Conservation (phyloP, 331 rosid genomes). For the Ulmus americana region DNA sequence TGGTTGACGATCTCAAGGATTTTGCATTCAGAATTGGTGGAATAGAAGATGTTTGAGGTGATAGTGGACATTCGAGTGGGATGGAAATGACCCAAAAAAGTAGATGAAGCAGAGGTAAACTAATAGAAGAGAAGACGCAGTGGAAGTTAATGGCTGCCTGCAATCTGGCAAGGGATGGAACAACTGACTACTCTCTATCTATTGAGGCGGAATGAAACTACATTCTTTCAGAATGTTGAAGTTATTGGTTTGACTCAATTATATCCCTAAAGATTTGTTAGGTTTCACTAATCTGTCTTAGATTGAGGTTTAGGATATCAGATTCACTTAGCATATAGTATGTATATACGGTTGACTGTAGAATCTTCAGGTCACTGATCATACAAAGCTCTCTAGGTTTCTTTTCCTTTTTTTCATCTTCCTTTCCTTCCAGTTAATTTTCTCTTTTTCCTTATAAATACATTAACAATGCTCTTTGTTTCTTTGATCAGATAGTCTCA, state of each 20-base stretch:
- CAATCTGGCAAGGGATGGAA: conserved; percentile 23
- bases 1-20: conserved; percentile 25
- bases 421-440: not conserved
- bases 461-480: conserved; percentile 15
- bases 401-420: not conserved
- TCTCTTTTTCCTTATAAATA: conserved; percentile 4
- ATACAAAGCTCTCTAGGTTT: conserved; percentile 23
- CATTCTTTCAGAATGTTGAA: conserved; percentile 23
- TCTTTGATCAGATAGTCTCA: conserved; percentile 13
- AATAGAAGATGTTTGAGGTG: conserved; percentile 21
- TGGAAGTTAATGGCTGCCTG: conserved; percentile 19
- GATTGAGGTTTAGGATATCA: conserved; percentile 28
- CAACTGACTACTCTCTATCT: conserved; percentile 19
- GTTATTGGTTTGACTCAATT: conserved; percentile 22
- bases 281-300: conserved; percentile 21
- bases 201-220: conserved; percentile 30
- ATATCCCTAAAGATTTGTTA: conserved; percentile 21
- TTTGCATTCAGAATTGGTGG: conserved; percentile 22
- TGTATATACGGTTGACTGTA: conserved; percentile 33
- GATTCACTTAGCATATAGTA: conserved; percentile 24
- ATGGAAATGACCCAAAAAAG: conserved; percentile 24
- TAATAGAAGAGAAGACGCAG: conserved; percentile 15
- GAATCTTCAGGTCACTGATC: conserved; percentile 25
- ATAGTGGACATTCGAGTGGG: conserved; percentile 12
- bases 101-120: conserved; percentile 24